phyloP scores from a whole-genome alignment of 352 stramenopile genomes.

The Plasmopara muralis region DNA sequence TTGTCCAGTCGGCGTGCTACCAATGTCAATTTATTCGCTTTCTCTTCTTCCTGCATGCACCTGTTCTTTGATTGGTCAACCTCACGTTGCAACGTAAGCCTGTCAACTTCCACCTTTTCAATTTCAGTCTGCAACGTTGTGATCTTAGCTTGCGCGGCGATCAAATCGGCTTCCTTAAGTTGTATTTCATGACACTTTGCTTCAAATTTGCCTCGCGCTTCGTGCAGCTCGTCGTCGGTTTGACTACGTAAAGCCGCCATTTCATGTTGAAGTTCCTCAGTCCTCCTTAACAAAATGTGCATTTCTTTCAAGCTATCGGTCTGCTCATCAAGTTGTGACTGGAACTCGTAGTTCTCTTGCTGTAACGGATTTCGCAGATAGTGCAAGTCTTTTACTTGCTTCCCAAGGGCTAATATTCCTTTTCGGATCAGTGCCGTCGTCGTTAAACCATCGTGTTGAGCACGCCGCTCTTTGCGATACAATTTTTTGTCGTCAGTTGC shows the following conservation, averaged over 20 bases:
- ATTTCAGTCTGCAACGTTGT: conserved; percentile 19
- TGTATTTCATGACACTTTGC: conserved; percentile 23
- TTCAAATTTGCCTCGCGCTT: conserved; percentile 15
- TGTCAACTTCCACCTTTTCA: conserved; percentile 27
- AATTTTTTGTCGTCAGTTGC: conserved; percentile 40
- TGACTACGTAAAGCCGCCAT: conserved; percentile 25
- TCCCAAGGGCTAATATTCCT: conserved; percentile 51
- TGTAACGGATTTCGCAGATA: conserved; percentile 66
- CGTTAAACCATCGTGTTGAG: conserved; percentile 11
- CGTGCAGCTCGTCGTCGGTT: conserved; percentile 13
- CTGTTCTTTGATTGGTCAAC: conserved; percentile 29
- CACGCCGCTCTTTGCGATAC: conserved; percentile 28
- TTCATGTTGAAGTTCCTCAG: conserved; percentile 36
- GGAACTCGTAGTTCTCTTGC: conserved; percentile 70
- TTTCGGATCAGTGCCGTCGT: conserved; percentile 43
- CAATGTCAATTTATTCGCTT: conserved; percentile 33
- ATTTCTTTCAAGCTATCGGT: conserved; percentile 41
- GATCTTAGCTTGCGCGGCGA: conserved; percentile 21
- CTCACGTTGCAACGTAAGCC: conserved; percentile 25
- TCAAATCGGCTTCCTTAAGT: conserved; percentile 27
- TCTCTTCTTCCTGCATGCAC: conserved; percentile 46
- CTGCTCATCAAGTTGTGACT: conserved; percentile 60
- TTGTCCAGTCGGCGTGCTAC: conserved; percentile 38
- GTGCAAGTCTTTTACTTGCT: conserved; percentile 60
- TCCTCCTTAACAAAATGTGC: conserved; percentile 27